Base-by-base conservation (phyloP, 139 green algal species). In the Desmodesmus armatus region DNA sequence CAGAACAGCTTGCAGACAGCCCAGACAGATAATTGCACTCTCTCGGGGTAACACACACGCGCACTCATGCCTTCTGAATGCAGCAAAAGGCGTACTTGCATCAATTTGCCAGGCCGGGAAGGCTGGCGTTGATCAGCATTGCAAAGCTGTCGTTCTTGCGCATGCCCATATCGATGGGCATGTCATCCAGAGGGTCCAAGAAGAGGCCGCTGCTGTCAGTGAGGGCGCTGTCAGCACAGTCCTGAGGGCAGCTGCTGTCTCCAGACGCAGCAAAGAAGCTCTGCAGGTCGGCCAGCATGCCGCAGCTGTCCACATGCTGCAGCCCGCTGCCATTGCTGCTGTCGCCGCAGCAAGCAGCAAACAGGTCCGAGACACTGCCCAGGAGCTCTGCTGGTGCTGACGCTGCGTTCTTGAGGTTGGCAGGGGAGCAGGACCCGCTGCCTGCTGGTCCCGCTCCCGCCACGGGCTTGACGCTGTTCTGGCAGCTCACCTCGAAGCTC, bases 221-320 rank as follows among this genome's bases (percentile, higher is more conserved):
- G 60, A n/a, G 37, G 60, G n/a, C 60, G 60, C 37, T 29, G 2
- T 69, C 60, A 40, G n/a, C 60, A 39, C 76, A 82, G 29, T 55
- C 76, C 23, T 72, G 55, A 62, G 62, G 41, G 19, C 43, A 9
- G 3, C 23, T 25, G 43, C 43, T 63, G 0, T 60, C 43, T 40
- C 5, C 41, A 25, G 71, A 27, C 5, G 27, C 35, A n/a, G 35
- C 55, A 77, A 84, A 84, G 31, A 84, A 41, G 23, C 25, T 67
- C 40, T 84, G 62, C n/a, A 84, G 63, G 7, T 84, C 78, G 2
- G 78, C 78, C 9, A 84, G 77, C 77, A 84, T 84, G 13, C 60
- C 58, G n/a, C 77, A 75, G 35, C 53, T 74, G 40, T 84, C 77
- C 7, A 75, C 60, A 21, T 62, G 39, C 1, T 58, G 76, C 78